A percentile compares a stretch with the other conserved stretches of the same genome.
These are phyloP conservation scores for Pezicula rhizophila DNA, from an alignment of 2,329 filamentous ascomycete species.

Conservation along the genomic window DNA sequence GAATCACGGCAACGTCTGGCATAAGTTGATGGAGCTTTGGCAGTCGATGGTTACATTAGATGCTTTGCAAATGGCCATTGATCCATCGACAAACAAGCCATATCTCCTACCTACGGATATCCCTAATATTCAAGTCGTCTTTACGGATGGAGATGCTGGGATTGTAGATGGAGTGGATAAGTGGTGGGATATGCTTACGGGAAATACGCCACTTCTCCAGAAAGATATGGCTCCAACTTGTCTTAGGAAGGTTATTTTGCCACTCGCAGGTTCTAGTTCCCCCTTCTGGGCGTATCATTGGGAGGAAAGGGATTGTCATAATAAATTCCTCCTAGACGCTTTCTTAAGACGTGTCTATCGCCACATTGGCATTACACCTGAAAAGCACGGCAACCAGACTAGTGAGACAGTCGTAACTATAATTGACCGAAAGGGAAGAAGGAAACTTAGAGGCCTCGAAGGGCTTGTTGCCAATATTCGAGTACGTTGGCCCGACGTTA, in stretches of 20 bases:
- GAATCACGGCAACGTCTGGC: constrained; percentile 23
- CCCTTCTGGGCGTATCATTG: constrained; percentile 23
- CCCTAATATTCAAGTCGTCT: constrained; percentile 15
- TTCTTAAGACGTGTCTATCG: constrained; percentile 11
- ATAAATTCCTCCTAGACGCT: constrained; percentile 7
- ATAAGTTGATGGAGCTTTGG: constrained; percentile 26
- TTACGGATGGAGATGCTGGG: constrained; percentile 14
- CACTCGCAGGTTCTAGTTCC: constrained; percentile 19
- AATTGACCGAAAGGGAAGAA: constrained; percentile 14
- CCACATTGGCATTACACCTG: constrained; percentile 4
- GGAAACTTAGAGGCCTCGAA: constrained; percentile 14
- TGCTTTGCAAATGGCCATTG: constrained; percentile 13
- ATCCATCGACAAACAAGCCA: constrained; percentile 13
- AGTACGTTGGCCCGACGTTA: constrained; percentile 11
- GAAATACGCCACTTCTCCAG: constrained; percentile 14
- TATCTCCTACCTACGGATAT: constrained; percentile 14
- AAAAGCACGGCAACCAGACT: background rate
- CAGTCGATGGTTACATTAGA: constrained; percentile 22
- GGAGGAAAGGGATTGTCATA: constrained; percentile 10
- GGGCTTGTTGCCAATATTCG: constrained; percentile 8
- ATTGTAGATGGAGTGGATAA: constrained; percentile 12
- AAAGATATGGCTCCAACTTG: constrained; percentile 15
- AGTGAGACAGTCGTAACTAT: constrained; percentile 14
- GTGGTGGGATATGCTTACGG: constrained; percentile 19
- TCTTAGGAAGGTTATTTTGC: constrained; percentile 21